phyloP scores from a whole-genome alignment of 1,284 basidiomycete genomes.

The Leccinum subfulvum region DNA sequence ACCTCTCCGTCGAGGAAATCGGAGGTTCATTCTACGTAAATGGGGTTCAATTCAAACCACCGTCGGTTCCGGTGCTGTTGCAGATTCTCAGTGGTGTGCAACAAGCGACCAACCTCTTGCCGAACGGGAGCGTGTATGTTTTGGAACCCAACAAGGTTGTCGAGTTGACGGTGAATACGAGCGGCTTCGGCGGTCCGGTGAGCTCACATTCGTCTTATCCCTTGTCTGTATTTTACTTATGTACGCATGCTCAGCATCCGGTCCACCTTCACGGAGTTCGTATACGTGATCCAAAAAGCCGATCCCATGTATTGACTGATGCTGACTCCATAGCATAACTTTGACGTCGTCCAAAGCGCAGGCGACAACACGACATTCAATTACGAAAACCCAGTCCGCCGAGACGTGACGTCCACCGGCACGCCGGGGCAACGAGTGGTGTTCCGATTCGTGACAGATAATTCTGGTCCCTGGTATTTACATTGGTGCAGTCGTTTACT shows the following conservation, averaged over 20 bases:
- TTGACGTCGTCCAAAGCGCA: not conserved
- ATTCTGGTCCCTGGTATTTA: constrained; percentile 16
- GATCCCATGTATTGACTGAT: not conserved
- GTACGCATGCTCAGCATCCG: not conserved
- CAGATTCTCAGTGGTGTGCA: not conserved
- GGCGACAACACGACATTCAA: not conserved
- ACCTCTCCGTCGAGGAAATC: not conserved
- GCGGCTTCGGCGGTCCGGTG: not conserved
- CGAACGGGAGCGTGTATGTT: not conserved
- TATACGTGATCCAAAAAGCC: not conserved
- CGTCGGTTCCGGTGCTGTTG: not conserved
- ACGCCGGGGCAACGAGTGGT: not conserved
- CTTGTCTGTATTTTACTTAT: not conserved
- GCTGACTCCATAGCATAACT: not conserved
- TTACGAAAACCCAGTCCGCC: not conserved
- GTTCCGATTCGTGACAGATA: not conserved
- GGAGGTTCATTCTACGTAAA: not conserved
- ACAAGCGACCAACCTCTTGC: not conserved
- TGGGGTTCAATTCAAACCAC: not conserved
- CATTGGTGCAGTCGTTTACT: constrained; percentile 37
- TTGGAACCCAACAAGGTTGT: not conserved
- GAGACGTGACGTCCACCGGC: not conserved
- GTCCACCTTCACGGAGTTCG: not conserved
- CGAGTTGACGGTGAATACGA: not conserved
- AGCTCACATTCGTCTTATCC: not conserved